Evolutionary conservation across 2,329 filamentous ascomycete species (phyloP).

Genomic region (Phialophora macrospora): DNA sequence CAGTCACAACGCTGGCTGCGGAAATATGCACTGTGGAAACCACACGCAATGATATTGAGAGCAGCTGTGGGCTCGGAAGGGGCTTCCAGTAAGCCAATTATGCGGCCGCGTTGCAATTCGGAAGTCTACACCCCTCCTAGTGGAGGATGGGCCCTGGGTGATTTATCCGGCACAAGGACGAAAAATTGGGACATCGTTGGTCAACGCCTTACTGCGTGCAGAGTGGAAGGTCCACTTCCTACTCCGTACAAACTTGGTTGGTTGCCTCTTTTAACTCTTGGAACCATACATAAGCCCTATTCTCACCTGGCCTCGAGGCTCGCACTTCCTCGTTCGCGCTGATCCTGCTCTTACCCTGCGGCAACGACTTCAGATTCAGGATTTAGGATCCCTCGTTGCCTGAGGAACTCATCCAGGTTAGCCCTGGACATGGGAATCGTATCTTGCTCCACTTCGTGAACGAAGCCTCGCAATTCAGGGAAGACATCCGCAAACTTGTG

Average conservation of each 20-base stretch:
- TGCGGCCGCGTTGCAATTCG: background rate
- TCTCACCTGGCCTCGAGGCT: background rate
- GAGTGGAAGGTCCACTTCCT: background rate
- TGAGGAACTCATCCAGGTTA: slow-evolving; percentile 17
- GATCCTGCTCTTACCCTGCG: background rate
- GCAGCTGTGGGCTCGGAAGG: background rate
- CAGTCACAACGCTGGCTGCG: too few species aligned
- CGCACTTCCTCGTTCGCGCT: background rate
- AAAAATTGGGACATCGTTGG: background rate
- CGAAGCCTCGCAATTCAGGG: slow-evolving; percentile 22
- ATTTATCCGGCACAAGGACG: background rate
- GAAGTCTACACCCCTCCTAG: background rate
- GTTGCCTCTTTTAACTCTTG: background rate
- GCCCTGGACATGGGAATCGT: slow-evolving; percentile 16
- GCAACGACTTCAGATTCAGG: background rate
- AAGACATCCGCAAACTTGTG: slow-evolving; percentile 23
- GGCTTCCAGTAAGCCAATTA: background rate
- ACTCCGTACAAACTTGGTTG: background rate
- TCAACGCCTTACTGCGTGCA: background rate
- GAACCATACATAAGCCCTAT: background rate
- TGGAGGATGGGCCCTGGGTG: background rate
- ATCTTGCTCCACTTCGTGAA: slow-evolving; percentile 14
- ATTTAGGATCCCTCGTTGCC: background rate
- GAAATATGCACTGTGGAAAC: background rate
- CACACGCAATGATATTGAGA: too few species aligned